These are phyloP conservation scores for Thielaviopsis populi DNA, from an alignment of 2,329 filamentous ascomycete genomes.

Conservation along the genomic window DNA sequence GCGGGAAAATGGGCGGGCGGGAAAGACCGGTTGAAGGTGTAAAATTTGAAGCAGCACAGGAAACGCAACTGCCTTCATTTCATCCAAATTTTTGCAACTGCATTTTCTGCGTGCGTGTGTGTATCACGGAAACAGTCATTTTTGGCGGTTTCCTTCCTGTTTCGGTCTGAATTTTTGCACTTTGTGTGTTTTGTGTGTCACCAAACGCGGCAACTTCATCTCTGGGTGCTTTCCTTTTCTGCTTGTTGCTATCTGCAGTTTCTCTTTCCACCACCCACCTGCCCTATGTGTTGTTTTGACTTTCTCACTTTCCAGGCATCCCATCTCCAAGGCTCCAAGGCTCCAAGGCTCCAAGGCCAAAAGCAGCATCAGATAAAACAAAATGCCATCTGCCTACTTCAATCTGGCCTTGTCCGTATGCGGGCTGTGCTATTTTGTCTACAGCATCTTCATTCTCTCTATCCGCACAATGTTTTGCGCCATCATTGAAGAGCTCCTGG, in stretches of 20 bases:
- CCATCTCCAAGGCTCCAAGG: not conserved
- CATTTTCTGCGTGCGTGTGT: not conserved
- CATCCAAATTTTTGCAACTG: not conserved
- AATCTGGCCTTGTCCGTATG: not conserved
- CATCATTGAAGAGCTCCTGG: not conserved
- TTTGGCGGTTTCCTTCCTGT: not conserved
- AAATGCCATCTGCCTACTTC: conserved; percentile 2
- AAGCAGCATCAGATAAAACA: not conserved
- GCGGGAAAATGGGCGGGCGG: not conserved
- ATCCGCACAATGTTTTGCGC: not conserved
- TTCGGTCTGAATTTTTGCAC: not conserved
- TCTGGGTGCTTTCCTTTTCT: not conserved
- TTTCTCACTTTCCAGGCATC: conserved; percentile 1
- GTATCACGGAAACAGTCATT: not conserved
- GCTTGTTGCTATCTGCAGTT: not conserved
- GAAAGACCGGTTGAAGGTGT: not conserved
- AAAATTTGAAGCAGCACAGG: not conserved
- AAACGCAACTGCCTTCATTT: not conserved
- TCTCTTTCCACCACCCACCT: too few relatives aligned
- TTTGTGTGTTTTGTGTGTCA: not conserved
- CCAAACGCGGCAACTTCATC: not conserved
- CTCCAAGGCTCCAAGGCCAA: not conserved
- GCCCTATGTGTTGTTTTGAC: not conserved
- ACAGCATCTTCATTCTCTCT: not conserved
- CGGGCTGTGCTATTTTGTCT: conserved; percentile 3